Conservation (phyloP, 73 alveolate genomes). For the Tetrahymena elliotti region DNA sequence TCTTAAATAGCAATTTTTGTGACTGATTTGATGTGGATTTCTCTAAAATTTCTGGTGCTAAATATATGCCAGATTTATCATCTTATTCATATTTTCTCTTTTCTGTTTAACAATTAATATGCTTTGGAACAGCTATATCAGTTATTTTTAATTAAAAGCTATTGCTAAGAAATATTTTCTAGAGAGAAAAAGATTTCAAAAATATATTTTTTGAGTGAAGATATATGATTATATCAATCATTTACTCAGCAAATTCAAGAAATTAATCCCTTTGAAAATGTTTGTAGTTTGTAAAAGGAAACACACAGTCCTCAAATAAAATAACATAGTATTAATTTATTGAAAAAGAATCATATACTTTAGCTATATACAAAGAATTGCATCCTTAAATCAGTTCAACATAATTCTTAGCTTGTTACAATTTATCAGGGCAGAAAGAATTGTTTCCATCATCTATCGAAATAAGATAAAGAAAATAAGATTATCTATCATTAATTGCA, state of each 20-base stretch:
- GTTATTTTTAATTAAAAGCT: neutral
- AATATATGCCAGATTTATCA: neutral
- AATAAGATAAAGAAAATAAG: neutral
- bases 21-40: neutral
- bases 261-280: neutral
- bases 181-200: neutral
- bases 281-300: neutral
- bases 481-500: neutral
- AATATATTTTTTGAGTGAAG: neutral
- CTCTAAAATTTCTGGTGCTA: neutral
- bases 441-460: neutral
- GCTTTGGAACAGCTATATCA: neutral
- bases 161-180: neutral
- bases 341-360: neutral
- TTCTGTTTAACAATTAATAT: neutral
- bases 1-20: too few species aligned
- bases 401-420: neutral
- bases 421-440: neutral
- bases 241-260: neutral
- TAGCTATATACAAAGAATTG: neutral
- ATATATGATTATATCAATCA: neutral
- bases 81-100: neutral
- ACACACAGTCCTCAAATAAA: neutral
- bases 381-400: neutral
- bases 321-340: neutral